Base-by-base conservation (phyloP, 1,284 basidiomycete genomes). In the Ganoderma leucocontextum region DNA sequence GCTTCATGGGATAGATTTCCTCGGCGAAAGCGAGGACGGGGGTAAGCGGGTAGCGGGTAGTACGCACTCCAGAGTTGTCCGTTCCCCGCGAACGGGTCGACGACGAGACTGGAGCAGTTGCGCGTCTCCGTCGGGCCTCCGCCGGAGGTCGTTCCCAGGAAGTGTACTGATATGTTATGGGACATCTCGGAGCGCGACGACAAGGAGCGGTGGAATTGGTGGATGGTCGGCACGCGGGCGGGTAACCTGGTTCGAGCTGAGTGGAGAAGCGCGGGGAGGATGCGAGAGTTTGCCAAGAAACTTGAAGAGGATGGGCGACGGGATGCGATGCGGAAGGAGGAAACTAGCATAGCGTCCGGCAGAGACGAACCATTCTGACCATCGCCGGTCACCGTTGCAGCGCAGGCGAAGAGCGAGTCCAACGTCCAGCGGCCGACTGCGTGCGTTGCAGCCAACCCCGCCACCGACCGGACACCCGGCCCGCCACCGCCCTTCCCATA, bases 121-220 rank as follows among this genome's bases (percentile, higher is more conserved):
- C 92, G 85, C 17, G 88, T 83, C 55, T 86, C 82, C 2, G 86
- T 85, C 2, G 92, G 92, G 0, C 92, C 92, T 12, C 92, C 91
- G 17, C 92, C 92, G 44, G 88, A 89, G 33, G 87, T 90, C 0
- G 92, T 94, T 10, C 92, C 92, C 4, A 94, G 81, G 76, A 94
- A 94, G n/a, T 87, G 89, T 36, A 83, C 75, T 6, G 64, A 69
- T 72, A 82, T 82, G 65, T 78, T 72, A 42, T 77, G 65, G 7
- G 72, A 69, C 75, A 76, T 76, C n/a, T 33, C 52, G 52, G 29
- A 33, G 29, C 29, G 52, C 52, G 52, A 55, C 4, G 33, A 55
- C 5, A 8, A 0, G 15, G 29, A 35, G 52, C 52, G 52, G 52
- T 9, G 15, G 52, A 35, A 35, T 6, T 15, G 13, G 52, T 33